A percentile compares a stretch with the other conserved stretches of the same genome.
Evolutionary conservation across 257 asterid species (phyloP).

Genomic region (Prunella vulgaris): DNA sequence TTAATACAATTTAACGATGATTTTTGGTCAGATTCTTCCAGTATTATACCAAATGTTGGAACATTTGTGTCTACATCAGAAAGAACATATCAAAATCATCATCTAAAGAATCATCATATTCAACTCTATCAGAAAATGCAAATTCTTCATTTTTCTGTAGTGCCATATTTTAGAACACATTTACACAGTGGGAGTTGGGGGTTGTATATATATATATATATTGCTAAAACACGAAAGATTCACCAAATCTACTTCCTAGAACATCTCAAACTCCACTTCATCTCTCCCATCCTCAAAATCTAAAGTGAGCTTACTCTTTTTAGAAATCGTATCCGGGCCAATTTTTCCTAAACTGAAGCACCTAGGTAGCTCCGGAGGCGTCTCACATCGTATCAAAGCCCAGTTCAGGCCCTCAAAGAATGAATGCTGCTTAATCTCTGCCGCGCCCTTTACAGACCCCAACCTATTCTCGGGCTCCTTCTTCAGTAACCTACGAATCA

Average conservation of each 20-base stretch:
- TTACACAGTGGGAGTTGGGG: slow-evolving; percentile 13
- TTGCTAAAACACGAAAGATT: background rate
- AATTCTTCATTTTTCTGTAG: slow-evolving; percentile 6
- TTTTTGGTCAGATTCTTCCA: too few relatives aligned
- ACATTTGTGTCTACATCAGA: too few relatives aligned
- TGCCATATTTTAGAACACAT: slow-evolving; percentile 18
- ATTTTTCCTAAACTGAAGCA: slow-evolving; percentile 36
- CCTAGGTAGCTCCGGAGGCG: slow-evolving; percentile 75
- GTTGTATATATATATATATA: background rate
- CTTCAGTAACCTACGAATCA: slow-evolving; percentile 51
- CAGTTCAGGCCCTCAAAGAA: slow-evolving; percentile 77
- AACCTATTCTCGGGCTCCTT: slow-evolving; percentile 72
- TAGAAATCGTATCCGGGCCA: slow-evolving; percentile 8
- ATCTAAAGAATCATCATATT: too few relatives aligned
- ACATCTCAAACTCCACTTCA: slow-evolving; percentile 44
- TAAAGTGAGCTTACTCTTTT: slow-evolving; percentile 7
- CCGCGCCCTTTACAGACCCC: slow-evolving; percentile 70
- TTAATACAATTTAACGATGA: too few relatives aligned
- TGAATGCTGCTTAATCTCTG: slow-evolving; percentile 73
- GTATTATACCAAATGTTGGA: too few relatives aligned
- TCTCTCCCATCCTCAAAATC: slow-evolving; percentile 28
- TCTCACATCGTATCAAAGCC: slow-evolving; percentile 70
- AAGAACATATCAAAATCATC: too few relatives aligned
- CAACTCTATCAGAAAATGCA: too few relatives aligned
- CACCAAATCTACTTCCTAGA: slow-evolving; percentile 27